Percentiles rank a stretch among this genome's conserved stretches.
These are phyloP conservation scores for Pholiota molesta DNA, from an alignment of 768 basidiomycete species.

Conservation along the genomic window DNA sequence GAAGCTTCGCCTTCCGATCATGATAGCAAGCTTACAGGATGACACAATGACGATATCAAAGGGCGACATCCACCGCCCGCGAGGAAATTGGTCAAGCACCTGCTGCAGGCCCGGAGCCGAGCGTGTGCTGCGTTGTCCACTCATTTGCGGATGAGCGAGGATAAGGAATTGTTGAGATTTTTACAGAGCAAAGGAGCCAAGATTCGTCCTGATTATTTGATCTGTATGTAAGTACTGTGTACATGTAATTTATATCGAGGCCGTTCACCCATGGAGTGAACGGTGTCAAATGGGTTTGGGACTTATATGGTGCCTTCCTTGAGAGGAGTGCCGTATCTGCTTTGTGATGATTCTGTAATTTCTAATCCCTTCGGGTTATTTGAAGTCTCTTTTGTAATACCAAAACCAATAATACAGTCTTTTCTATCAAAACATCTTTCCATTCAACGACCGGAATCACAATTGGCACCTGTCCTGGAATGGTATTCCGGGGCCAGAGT, in stretches of 20 bases:
- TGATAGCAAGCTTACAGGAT: neutral
- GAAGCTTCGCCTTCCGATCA: constrained; percentile 8
- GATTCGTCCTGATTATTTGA: constrained; percentile 7
- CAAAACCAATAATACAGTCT: too few species aligned
- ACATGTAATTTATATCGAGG: neutral
- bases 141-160: constrained; percentile 22
- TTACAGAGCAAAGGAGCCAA: constrained; percentile 25
- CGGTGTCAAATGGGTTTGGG: too few species aligned
- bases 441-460: too few species aligned
- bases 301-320: too few species aligned
- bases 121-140: constrained; percentile 26
- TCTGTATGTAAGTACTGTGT: neutral
- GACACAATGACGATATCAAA: neutral
- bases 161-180: constrained; percentile 19
- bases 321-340: too few species aligned
- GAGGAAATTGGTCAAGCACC: constrained; percentile 30
- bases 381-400: too few species aligned
- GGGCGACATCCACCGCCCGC: constrained; percentile 10
- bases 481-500: neutral
- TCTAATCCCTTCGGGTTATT: too few species aligned
- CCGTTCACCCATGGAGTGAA: too few species aligned
- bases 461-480: too few species aligned
- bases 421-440: too few species aligned
- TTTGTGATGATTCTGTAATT: too few species aligned
- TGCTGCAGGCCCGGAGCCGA: constrained; percentile 34